These are phyloP conservation scores for Paramyrothecium roridum DNA, from an alignment of 2,329 filamentous ascomycete species.

Conservation along the genomic window DNA sequence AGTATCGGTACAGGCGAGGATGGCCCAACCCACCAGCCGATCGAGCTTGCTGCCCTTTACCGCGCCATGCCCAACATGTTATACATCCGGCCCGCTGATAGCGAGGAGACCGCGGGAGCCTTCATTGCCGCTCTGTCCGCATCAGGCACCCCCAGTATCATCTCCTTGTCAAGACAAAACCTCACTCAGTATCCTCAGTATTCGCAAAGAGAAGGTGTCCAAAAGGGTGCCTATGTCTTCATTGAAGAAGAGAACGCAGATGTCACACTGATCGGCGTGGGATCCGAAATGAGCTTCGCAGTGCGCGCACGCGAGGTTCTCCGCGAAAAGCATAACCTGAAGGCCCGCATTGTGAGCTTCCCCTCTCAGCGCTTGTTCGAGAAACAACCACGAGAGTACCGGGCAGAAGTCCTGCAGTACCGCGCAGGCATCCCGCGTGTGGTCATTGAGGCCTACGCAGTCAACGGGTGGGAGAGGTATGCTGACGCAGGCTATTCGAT, in stretches of 20 bases:
- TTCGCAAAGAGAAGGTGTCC: constrained; percentile 27
- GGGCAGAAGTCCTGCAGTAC: constrained; percentile 39
- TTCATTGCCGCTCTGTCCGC: constrained; percentile 45
- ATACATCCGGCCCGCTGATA: constrained; percentile 58
- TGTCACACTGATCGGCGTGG: constrained; percentile 39
- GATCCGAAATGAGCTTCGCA: constrained; percentile 30
- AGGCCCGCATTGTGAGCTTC: constrained; percentile 38
- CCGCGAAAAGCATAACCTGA: constrained; percentile 32
- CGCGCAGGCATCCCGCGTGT: constrained; percentile 44
- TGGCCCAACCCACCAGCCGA: constrained; percentile 58
- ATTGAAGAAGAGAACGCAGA: constrained; percentile 38
- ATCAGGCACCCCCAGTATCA: constrained; percentile 38
- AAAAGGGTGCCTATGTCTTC: constrained; percentile 44
- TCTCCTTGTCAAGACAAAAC: constrained; percentile 44
- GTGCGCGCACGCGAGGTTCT: constrained; percentile 31
- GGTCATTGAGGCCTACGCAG: constrained; percentile 58
- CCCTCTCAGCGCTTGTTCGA: constrained; percentile 43
- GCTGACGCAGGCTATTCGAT: constrained; percentile 54
- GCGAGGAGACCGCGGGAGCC: constrained; percentile 55
- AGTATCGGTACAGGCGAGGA: constrained; percentile 54
- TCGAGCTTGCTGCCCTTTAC: constrained; percentile 37
- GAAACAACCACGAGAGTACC: constrained; percentile 38
- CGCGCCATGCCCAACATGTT: constrained; percentile 54
- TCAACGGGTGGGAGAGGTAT: constrained; percentile 59
- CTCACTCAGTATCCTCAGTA: constrained; percentile 34